Evolutionary conservation across 768 basidiomycete genomes (phyloP).

Genomic region (Naganishia randhawae): DNA sequence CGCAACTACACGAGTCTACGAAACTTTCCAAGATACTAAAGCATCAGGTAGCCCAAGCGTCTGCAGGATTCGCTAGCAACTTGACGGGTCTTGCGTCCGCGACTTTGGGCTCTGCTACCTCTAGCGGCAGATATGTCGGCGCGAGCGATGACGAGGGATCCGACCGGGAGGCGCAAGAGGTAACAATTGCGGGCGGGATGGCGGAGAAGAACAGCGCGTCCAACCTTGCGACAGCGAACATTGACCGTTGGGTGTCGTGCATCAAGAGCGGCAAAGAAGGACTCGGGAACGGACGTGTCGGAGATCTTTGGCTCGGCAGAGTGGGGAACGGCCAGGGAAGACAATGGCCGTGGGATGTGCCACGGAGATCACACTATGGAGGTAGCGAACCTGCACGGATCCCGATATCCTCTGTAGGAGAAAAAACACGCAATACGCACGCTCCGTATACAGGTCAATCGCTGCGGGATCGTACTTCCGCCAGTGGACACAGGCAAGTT

Average conservation of each 20-base stretch:
- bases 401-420: neutral
- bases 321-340: slow-evolving; percentile 13
- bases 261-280: slow-evolving; percentile 22
- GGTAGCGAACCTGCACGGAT: neutral
- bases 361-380: too few species aligned
- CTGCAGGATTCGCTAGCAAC: slow-evolving; percentile 26
- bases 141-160: slow-evolving; percentile 24
- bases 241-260: slow-evolving; percentile 19
- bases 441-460: neutral
- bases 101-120: slow-evolving; percentile 15
- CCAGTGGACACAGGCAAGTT: neutral
- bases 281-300: slow-evolving; percentile 18
- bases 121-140: slow-evolving; percentile 10
- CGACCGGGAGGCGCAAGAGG: slow-evolving; percentile 19
- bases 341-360: slow-evolving; percentile 15
- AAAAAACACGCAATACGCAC: slow-evolving; percentile 1
- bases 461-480: neutral
- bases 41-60: slow-evolving; percentile 21
- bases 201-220: slow-evolving; percentile 3
- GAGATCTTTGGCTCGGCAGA: slow-evolving; percentile 21
- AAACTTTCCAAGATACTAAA: slow-evolving; percentile 18
- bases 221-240: slow-evolving; percentile 15
- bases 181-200: neutral
- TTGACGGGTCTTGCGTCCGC: slow-evolving; percentile 18
- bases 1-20: slow-evolving; percentile 15